These are phyloP conservation scores for Curvularia verruculosa DNA, from an alignment of 2,329 filamentous ascomycete genomes.

Conservation along the genomic window DNA sequence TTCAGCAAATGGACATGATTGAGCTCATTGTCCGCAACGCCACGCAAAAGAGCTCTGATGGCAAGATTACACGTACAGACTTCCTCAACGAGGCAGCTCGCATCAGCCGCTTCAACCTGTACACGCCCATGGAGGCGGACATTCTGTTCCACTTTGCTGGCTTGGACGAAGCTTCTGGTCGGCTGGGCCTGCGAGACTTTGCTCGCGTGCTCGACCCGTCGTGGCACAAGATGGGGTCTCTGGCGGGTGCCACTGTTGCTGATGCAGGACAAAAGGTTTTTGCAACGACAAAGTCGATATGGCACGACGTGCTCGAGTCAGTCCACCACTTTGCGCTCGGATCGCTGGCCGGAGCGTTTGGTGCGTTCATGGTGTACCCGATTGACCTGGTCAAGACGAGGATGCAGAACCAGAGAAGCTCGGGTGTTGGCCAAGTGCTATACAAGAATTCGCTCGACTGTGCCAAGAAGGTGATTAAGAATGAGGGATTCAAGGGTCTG, in stretches of 20 bases:
- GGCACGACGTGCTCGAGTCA: conserved; percentile 74
- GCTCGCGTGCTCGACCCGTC: conserved; percentile 93
- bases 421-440: conserved; percentile 78
- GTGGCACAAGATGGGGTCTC: conserved; percentile 73
- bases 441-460: conserved; percentile 99
- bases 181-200: conserved; percentile 83
- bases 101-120: conserved; percentile 90
- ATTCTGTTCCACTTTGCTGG: conserved; percentile 98
- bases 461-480: conserved; percentile 87
- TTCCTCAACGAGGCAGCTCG: conserved; percentile 93
- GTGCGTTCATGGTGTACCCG: conserved; percentile 99
- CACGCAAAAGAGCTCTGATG: conserved; percentile 79
- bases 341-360: conserved; percentile 90
- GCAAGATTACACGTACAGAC: conserved; percentile 91
- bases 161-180: conserved; percentile 84
- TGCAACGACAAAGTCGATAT: conserved; percentile 61
- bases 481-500: conserved; percentile 86
- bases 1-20: conserved; percentile 96
- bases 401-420: conserved; percentile 91
- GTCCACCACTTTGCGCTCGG: conserved; percentile 90
- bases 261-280: conserved; percentile 60
- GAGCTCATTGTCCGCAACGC: conserved; percentile 92
- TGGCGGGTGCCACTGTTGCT: conserved; percentile 55
- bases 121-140: conserved; percentile 98
- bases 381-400: conserved; percentile 98